Evolutionary conservation across 768 basidiomycete species (phyloP), one percentile per base, ranked within the genome.

Genomic region (Vishniacozyma victoriae): DNA sequence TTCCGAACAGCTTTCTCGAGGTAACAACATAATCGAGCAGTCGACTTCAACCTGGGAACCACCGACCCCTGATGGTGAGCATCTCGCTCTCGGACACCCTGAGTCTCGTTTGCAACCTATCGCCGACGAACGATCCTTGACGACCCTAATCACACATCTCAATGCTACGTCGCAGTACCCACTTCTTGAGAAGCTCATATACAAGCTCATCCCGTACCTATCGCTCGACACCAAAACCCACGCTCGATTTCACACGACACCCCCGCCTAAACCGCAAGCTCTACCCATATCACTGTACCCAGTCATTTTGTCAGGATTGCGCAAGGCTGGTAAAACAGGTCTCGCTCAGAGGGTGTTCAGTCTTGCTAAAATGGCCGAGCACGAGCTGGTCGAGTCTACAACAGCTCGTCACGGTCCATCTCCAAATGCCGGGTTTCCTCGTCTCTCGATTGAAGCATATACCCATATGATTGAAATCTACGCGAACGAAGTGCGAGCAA

Each of bases 301-400:
- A 3, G 36, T 47, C 12, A 19, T 62, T 3, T 39, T 64, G 31
- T 41, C 20, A 26, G 56, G 44, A 3, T 41, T 62, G 11, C 35
- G 53, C 23, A 59, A 59, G 25, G 39, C 43, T 4, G 55, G 54
- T 15, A 48, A 40, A 6, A 55, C 59, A 5, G 43, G 51, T 2
- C 33, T 64, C 3, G 60, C 57, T 13, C 56, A 61, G 35, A 35
- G 59, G n/a, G 44, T 69, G 1, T 69, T 46, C 44, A 27, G 24
- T 12, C 38, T 61, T 11, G 63, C 61, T 7, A 23, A 56, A 16
- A 42, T 47, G 15, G 55, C 57, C 1, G 63, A 69, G 29, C 33
- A 43, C 19, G 14, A 45, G n/a, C n/a, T n/a, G n/a, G n/a, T n/a
- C n/a, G n/a, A n/a, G n/a, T n/a, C n/a, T n/a, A n/a, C n/a, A n/a